phyloP scores from a whole-genome alignment of 495 filamentous ascomycete genomes.

The Neurospora sp. region DNA sequence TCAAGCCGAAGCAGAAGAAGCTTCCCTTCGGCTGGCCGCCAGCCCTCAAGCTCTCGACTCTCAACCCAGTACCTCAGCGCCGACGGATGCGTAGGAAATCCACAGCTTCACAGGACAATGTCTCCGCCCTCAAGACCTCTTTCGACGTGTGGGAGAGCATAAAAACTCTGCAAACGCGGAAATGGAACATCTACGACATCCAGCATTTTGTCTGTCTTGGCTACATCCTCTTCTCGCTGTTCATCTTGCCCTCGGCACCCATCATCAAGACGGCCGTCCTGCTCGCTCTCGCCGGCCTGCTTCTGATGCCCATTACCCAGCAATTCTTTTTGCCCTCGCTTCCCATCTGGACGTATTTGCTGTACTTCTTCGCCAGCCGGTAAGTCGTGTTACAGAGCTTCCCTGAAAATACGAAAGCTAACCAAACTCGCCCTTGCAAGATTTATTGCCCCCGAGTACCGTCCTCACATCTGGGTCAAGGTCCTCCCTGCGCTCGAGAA shows the following conservation, averaged over 20 bases:
- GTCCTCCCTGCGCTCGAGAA: conserved; percentile 94
- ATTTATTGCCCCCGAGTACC: conserved; percentile 75
- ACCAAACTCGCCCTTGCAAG: conserved; percentile 10
- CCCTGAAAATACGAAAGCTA: neutral
- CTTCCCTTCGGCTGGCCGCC: conserved; percentile 20
- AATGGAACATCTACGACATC: conserved; percentile 77
- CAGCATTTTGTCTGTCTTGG: conserved; percentile 71
- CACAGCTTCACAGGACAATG: conserved; percentile 42
- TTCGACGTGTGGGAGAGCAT: conserved; percentile 67
- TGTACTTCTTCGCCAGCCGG: conserved; percentile 86
- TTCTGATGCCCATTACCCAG: conserved; percentile 74
- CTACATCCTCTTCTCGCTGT: conserved; percentile 70
- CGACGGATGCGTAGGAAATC: conserved; percentile 63
- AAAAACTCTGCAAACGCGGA: conserved; percentile 57
- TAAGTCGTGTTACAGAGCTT: conserved; percentile 38
- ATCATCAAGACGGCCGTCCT: conserved; percentile 61
- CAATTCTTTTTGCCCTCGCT: conserved; percentile 88
- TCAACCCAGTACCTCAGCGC: conserved; percentile 55
- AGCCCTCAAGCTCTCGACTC: conserved; percentile 17
- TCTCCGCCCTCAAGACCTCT: conserved; percentile 72
- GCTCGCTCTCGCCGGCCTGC: conserved; percentile 54
- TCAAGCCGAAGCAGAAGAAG: conserved; percentile 18
- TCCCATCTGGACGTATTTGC: conserved; percentile 70
- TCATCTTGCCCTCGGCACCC: conserved; percentile 63
- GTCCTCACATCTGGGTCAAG: conserved; percentile 87